Evolutionary conservation across 495 filamentous ascomycete genomes (phyloP).

Genomic region (Podospora didyma): DNA sequence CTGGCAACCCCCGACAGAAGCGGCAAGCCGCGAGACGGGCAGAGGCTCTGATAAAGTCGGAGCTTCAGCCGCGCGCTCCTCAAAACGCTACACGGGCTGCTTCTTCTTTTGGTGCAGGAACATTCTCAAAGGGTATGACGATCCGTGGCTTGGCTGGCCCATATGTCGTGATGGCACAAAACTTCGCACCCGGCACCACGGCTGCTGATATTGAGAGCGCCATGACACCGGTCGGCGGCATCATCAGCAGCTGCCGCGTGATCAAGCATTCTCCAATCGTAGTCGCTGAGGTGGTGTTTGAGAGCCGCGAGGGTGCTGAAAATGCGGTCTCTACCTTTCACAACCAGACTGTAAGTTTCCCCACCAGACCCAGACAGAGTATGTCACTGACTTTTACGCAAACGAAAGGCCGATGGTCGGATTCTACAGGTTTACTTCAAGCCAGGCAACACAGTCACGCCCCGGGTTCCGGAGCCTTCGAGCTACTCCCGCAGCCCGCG

Average conservation of each 20-base stretch:
- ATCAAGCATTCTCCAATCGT: slow-evolving; percentile 69
- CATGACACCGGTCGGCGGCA: slow-evolving; percentile 66
- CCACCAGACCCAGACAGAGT: background rate
- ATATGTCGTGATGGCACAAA: slow-evolving; percentile 77
- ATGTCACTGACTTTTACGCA: slow-evolving; percentile 5
- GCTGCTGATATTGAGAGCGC: slow-evolving; percentile 91
- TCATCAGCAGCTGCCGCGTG: slow-evolving; percentile 68
- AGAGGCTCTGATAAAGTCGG: slow-evolving; percentile 25
- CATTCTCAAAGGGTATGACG: slow-evolving; percentile 53
- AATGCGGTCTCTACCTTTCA: slow-evolving; percentile 80
- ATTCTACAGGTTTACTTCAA: slow-evolving; percentile 74
- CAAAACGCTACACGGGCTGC: no score
- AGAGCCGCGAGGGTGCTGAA: slow-evolving; percentile 72
- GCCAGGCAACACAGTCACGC: slow-evolving; percentile 12
- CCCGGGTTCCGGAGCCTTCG: background rate
- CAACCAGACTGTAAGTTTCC: slow-evolving; percentile 68
- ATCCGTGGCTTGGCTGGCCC: slow-evolving; percentile 81
- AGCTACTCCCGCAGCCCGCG: slow-evolving; percentile 24
- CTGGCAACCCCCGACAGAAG: slow-evolving; percentile 21
- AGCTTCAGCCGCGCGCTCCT: slow-evolving; percentile 20
- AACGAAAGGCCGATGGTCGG: slow-evolving; percentile 74
- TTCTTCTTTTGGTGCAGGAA: no score
- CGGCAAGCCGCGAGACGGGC: slow-evolving; percentile 30
- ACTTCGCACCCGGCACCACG: slow-evolving; percentile 90
- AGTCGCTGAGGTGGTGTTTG: slow-evolving; percentile 81